Evolutionary conservation across 2,329 filamentous ascomycete genomes (phyloP).

Genomic region (Xylaria hypoxylon): DNA sequence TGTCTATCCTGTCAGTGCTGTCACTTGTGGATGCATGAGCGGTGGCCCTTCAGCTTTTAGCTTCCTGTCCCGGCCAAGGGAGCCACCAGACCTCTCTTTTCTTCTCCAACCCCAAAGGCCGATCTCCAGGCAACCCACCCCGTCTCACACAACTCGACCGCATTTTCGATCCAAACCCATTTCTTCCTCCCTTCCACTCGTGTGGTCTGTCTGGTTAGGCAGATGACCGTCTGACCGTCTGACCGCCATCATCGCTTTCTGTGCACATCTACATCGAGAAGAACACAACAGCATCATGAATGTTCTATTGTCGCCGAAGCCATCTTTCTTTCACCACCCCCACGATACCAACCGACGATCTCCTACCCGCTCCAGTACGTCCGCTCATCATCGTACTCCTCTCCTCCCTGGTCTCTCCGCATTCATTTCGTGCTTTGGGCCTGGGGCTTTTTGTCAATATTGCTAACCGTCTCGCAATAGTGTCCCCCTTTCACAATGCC

Average conservation of each 20-base stretch:
- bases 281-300: slow-evolving; percentile 63
- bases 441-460: not conserved
- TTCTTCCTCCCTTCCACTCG: slow-evolving; percentile 6
- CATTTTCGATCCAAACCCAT: slow-evolving; percentile 27
- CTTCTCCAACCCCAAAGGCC: slow-evolving; percentile 20
- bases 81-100: slow-evolving; percentile 27
- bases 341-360: slow-evolving; percentile 67
- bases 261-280: not conserved
- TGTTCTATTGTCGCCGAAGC: slow-evolving; percentile 70
- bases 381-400: slow-evolving; percentile 3
- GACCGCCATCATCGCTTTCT: slow-evolving; percentile 12
- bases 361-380: slow-evolving; percentile 67
- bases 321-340: slow-evolving; percentile 68
- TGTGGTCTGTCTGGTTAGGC: slow-evolving; percentile 7
- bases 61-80: slow-evolving; percentile 23
- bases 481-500: slow-evolving; percentile 64
- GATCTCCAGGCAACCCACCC: slow-evolving; percentile 28
- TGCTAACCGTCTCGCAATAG: slow-evolving; percentile 47
- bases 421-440: not conserved
- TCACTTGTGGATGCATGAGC: slow-evolving; percentile 33
- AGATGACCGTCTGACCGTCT: slow-evolving; percentile 14
- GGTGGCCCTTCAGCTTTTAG: slow-evolving; percentile 32
- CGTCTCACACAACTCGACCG: slow-evolving; percentile 37
- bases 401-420: slow-evolving; percentile 11
- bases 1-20: slow-evolving; percentile 16